Percentiles rank a stretch among this genome's conserved stretches.
These are phyloP conservation scores for Rhizophora apiculata DNA, from an alignment of 345 rosid genomes.

Conservation along the genomic window DNA sequence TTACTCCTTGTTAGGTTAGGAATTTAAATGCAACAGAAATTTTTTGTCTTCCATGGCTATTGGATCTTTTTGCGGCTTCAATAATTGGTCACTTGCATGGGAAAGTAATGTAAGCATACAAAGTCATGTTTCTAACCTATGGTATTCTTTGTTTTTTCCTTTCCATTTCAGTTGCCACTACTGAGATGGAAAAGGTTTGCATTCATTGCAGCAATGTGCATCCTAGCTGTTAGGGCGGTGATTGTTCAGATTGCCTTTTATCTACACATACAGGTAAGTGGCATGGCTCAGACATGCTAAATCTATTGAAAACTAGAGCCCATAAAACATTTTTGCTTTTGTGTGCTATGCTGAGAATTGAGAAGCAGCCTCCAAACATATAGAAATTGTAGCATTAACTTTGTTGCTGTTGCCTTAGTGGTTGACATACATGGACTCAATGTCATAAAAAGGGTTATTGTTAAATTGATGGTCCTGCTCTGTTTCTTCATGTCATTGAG, in stretches of 20 bases:
- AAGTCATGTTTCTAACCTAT: not conserved
- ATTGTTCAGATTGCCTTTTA: conserved; percentile 89
- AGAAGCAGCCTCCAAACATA: too few species aligned
- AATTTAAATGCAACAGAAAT: not conserved
- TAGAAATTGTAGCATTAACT: too few species aligned
- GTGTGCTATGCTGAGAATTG: too few species aligned
- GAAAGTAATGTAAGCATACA: not conserved
- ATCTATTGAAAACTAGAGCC: not conserved
- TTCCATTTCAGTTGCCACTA: conserved; percentile 62
- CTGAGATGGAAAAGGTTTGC: conserved; percentile 96
- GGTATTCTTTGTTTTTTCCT: conserved; percentile 8
- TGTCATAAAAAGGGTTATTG: too few species aligned
- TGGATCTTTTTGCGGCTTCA: not conserved
- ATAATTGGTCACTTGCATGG: not conserved
- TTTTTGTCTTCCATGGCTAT: not conserved
- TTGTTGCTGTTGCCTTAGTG: too few species aligned
- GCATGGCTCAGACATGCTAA: not conserved
- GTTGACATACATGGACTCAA: too few species aligned
- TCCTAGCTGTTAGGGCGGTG: conserved; percentile 88
- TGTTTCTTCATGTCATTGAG: too few species aligned
- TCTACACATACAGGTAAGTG: conserved; percentile 77
- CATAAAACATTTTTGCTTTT: too few species aligned
- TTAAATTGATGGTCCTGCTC: too few species aligned
- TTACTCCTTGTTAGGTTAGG: not conserved
- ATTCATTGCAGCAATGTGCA: conserved; percentile 90